Base-by-base conservation (phyloP, 305 asterid genomes). In the Fraxinus sp. region DNA sequence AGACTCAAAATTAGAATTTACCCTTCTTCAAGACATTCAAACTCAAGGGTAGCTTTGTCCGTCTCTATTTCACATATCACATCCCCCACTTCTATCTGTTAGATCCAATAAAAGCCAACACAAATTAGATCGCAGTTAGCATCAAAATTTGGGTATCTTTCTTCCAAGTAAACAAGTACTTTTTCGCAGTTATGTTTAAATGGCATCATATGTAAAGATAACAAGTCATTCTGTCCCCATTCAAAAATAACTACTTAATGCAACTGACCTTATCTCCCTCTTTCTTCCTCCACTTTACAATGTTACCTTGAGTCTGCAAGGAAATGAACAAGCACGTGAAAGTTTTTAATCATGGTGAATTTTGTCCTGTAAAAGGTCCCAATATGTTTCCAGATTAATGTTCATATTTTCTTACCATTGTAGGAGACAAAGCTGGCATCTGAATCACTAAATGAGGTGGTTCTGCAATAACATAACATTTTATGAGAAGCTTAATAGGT, bases 371-470 rank as follows among this genome's bases (percentile, higher is more conserved):
- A 71, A 32, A 71, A 30, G 26, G 20, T 71, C 75, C 41, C 22
- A 49, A 57, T 55, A 30, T 33, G 66, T 77, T 75, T 14, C 68
- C 59, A 55, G 22, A 77, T 36, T 20, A 71, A 64, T 35, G 24
- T 62, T 66, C n/a, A 73, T 24, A 85, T 70, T 49, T 88, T 80
- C 84, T 89, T 91, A 97, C 99, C 98, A 97, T 97, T 78, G 99
- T 97, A 81, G 98, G 99, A 66, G 98, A 97, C 87, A 97, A 88
- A 80, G 99, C 97, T 16, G 99, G 99, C 99, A 97, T 97, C 83
- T 91, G 91, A 85, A 97, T 78, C 80, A 91, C 95, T 2, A 86
- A 82, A 86, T 97, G 97, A 79, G 98, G 91, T 85, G 83, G 82
- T 78, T 88, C 99, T 94, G 94, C 88, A 90, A 79, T 72, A 78